These are phyloP conservation scores for Sugiyamaella pinicola DNA, from an alignment of 1,139 yeast species.

Conservation along the genomic window DNA sequence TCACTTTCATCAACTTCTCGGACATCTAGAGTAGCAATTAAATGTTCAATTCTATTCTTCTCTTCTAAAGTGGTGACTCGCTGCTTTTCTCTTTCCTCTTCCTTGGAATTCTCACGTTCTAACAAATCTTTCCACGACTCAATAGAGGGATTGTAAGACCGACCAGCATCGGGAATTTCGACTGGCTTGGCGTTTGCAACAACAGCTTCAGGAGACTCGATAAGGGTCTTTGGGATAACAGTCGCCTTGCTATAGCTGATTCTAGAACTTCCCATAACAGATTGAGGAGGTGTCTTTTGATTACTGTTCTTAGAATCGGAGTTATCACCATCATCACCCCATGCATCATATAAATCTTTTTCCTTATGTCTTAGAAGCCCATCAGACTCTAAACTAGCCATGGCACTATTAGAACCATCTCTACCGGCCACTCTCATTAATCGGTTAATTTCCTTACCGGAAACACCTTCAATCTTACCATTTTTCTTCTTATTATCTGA, in stretches of 20 bases:
- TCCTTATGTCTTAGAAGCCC: slow-evolving; percentile 53
- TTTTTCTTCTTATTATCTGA: slow-evolving; percentile 42
- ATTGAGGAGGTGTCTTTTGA: neutral
- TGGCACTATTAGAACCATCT: slow-evolving; percentile 53
- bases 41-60: slow-evolving; percentile 60
- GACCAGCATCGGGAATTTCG: slow-evolving; percentile 74
- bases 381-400: slow-evolving; percentile 59
- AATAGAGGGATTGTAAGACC: slow-evolving; percentile 88
- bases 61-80: slow-evolving; percentile 61
- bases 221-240: slow-evolving; percentile 49
- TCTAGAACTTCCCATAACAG: neutral
- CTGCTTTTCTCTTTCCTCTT: slow-evolving; percentile 66
- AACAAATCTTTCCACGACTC: slow-evolving; percentile 81
- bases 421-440: slow-evolving; percentile 82
- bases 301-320: neutral
- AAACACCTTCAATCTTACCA: slow-evolving; percentile 62
- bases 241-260: slow-evolving; percentile 23
- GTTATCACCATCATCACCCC: slow-evolving; percentile 52
- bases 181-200: slow-evolving; percentile 46
- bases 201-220: slow-evolving; percentile 54
- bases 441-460: slow-evolving; percentile 65
- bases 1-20: slow-evolving; percentile 54
- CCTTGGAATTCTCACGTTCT: slow-evolving; percentile 64
- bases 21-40: slow-evolving; percentile 56
- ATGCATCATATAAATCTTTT: slow-evolving; percentile 57